A percentile compares a stretch with the other conserved stretches of the same genome.
Conservation (phyloP, 1,139 yeast genomes). For the Zygosaccharomyces pseudobailii region DNA sequence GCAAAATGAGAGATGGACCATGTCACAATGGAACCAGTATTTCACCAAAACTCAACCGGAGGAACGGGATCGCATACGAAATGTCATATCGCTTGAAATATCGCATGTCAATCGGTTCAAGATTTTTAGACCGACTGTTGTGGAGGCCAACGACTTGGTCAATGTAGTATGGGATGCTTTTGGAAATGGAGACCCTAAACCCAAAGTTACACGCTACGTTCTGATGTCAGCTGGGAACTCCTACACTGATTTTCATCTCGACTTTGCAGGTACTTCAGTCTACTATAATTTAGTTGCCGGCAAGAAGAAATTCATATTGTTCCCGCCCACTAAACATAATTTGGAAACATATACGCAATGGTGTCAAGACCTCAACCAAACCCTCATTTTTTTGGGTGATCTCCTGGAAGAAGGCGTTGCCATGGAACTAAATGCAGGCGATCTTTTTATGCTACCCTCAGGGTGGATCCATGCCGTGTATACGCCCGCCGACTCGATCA, state of each 20-base stretch:
- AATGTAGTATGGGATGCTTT: conserved; percentile 53
- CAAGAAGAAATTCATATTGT: conserved; percentile 65
- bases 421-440: conserved; percentile 63
- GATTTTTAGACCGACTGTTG: conserved; percentile 62
- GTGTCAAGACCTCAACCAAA: conserved; percentile 56
- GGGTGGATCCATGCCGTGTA: conserved; percentile 94
- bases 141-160: conserved; percentile 64
- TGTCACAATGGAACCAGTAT: conserved; percentile 73
- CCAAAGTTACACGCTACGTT: conserved; percentile 79
- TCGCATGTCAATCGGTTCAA: conserved; percentile 52
- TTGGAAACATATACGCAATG: conserved; percentile 60
- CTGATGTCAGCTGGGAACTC: conserved; percentile 80
- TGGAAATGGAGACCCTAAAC: conserved; percentile 36
- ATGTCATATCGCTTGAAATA: conserved; percentile 78
- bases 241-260: conserved; percentile 86
- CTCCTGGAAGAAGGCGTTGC: conserved; percentile 49
- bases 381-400: conserved; percentile 63
- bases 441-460: conserved; percentile 76
- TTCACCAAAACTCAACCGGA: conserved; percentile 42
- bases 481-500: conserved; percentile 75
- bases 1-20: conserved; percentile 59
- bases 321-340: conserved; percentile 68
- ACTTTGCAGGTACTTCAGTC: conserved; percentile 90
- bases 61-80: conserved; percentile 59
- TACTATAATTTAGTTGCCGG: conserved; percentile 80